Conservation (phyloP, 1,284 basidiomycete genomes). For the Moesziomyces parantarcticus region DNA sequence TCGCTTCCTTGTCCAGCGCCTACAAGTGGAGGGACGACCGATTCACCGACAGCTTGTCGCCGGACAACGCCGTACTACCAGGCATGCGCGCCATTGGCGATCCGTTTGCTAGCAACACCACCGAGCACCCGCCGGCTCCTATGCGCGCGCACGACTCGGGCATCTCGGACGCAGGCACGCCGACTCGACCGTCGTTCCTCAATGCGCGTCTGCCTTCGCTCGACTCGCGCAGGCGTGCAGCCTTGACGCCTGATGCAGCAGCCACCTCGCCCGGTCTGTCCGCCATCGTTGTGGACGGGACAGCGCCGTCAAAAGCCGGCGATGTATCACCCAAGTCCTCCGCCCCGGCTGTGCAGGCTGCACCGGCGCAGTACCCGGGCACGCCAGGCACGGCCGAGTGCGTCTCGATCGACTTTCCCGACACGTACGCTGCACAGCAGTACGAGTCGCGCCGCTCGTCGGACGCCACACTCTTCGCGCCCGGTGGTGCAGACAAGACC, state of each 20-base stretch:
- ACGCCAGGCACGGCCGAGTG: constrained; percentile 14
- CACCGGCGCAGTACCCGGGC: neutral
- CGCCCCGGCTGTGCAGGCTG: constrained; percentile 4
- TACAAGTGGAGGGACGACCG: constrained; percentile 53
- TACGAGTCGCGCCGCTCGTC: constrained; percentile 43
- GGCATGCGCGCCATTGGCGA: constrained; percentile 30
- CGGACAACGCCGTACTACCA: constrained; percentile 44
- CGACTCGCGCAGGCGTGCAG: constrained; percentile 15
- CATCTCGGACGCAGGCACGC: constrained; percentile 13
- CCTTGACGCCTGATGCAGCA: constrained; percentile 1
- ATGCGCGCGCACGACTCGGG: constrained; percentile 11
- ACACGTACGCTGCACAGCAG: constrained; percentile 23
- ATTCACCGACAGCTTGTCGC: constrained; percentile 37
- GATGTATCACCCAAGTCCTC: constrained; percentile 24
- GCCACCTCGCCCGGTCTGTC: constrained; percentile 4
- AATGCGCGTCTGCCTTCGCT: constrained; percentile 18
- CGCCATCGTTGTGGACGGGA: constrained; percentile 15
- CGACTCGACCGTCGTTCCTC: constrained; percentile 21
- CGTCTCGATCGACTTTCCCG: constrained; percentile 25
- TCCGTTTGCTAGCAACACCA: constrained; percentile 10
- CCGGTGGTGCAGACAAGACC: constrained; percentile 11
- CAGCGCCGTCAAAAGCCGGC: constrained; percentile 6
- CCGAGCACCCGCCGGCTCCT: constrained; percentile 1
- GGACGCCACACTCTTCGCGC: constrained; percentile 41
- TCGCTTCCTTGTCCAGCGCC: constrained; percentile 38